These are phyloP conservation scores for Solanum phureja DNA, from an alignment of 257 asterid genomes.

Conservation along the genomic window DNA sequence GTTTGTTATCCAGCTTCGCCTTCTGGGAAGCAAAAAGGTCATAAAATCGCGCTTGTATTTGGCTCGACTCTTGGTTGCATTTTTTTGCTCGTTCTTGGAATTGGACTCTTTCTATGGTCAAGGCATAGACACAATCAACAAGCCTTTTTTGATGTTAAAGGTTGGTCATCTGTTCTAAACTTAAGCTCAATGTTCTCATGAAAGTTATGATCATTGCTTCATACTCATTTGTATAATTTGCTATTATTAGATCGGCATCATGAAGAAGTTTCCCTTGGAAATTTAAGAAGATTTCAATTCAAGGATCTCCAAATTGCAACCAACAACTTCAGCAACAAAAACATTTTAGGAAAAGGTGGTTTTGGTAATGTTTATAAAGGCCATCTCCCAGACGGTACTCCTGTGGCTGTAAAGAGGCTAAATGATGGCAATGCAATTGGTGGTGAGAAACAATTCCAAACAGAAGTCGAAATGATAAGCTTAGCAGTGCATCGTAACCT, in stretches of 20 bases:
- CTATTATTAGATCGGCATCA: constrained; percentile 37
- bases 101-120: constrained; percentile 59
- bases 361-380: constrained; percentile 94
- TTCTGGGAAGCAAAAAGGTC: constrained; percentile 37
- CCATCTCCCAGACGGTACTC: constrained; percentile 55
- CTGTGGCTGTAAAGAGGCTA: constrained; percentile 86
- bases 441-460: constrained; percentile 84
- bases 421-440: constrained; percentile 78
- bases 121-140: constrained; percentile 35
- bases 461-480: constrained; percentile 95
- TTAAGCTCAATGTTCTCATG: background rate
- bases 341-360: constrained; percentile 91
- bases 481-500: constrained; percentile 94
- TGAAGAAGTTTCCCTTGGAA: constrained; percentile 83
- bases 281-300: constrained; percentile 68
- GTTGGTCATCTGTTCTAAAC: constrained; percentile 18
- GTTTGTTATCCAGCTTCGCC: constrained; percentile 11
- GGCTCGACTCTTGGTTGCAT: constrained; percentile 58
- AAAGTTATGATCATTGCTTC: background rate
- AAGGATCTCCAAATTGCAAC: constrained; percentile 85
- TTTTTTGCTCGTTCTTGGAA: constrained; percentile 43
- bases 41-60: constrained; percentile 55
- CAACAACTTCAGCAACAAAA: constrained; percentile 68
- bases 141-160: constrained; percentile 42
- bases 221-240: background rate